Percentiles rank a stretch among this genome's conserved stretches.
phyloP scores from a whole-genome alignment of 108 stramenopile genomes.

The Cyclostephanos invisitatus region DNA sequence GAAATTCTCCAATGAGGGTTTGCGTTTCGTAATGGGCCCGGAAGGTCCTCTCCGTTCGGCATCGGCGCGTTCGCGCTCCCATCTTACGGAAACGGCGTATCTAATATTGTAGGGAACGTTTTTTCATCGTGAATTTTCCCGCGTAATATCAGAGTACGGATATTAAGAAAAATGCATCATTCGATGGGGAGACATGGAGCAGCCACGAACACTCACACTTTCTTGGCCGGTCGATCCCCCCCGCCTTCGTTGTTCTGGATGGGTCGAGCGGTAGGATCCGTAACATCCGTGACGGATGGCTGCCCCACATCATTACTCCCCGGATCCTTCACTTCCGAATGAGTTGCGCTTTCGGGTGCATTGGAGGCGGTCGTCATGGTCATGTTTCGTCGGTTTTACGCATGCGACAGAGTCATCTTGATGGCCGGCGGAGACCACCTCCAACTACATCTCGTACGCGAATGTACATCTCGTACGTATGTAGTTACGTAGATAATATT shows the following conservation, averaged over 20 bases:
- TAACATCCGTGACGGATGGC: not conserved
- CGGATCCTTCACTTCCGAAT: not conserved
- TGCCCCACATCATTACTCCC: not conserved
- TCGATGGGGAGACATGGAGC: not conserved
- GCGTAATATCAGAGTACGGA: no score
- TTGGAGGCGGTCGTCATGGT: not conserved
- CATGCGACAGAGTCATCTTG: no score
- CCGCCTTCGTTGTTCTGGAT: not conserved
- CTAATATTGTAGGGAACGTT: conserved; percentile 37
- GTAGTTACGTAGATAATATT: no score
- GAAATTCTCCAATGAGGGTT: conserved; percentile 52
- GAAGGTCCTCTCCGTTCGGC: conserved; percentile 40
- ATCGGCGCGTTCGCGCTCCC: conserved; percentile 70
- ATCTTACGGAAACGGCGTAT: conserved; percentile 84
- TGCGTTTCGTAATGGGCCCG: conserved; percentile 25
- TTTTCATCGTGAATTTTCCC: not conserved
- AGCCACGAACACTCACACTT: conserved; percentile 8
- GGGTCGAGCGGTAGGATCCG: not conserved
- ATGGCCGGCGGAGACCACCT: no score
- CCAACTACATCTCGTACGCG: no score
- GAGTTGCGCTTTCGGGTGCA: not conserved
- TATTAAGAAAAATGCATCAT: not conserved
- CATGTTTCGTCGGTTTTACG: no score
- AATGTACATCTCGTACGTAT: no score
- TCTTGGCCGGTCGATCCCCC: not conserved